These are phyloP conservation scores for Ophiostoma ips DNA, from an alignment of 2,329 filamentous ascomycete species.

Conservation along the genomic window DNA sequence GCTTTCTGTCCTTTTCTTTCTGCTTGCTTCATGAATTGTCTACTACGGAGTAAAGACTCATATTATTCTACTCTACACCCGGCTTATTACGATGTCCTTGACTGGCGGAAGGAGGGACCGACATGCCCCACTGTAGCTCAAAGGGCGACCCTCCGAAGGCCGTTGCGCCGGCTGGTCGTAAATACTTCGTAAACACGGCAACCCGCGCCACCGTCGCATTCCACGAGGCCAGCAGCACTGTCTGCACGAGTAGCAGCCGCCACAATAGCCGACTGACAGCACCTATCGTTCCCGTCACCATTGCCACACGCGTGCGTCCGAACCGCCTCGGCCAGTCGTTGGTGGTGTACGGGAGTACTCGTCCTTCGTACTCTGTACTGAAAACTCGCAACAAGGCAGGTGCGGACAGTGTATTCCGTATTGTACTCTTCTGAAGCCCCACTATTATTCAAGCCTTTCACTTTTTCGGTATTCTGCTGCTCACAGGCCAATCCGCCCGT, in stretches of 20 bases:
- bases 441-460: too few relatives aligned
- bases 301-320: not conserved
- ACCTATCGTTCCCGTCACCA: not conserved
- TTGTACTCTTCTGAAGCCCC: too few relatives aligned
- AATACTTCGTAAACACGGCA: constrained; percentile 12
- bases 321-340: constrained; percentile 8
- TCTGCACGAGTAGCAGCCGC: not conserved
- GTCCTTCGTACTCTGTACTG: too few relatives aligned
- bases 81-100: not conserved
- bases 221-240: not conserved
- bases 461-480: too few relatives aligned
- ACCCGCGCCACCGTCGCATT: not conserved
- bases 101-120: not conserved
- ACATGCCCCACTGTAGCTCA: not conserved
- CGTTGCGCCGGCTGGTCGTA: constrained; percentile 6
- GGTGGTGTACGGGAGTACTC: not conserved
- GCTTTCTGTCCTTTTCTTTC: too few relatives aligned
- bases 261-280: not conserved
- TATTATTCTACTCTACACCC: not conserved
- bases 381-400: too few relatives aligned
- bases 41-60: too few relatives aligned
- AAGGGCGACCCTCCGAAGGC: not conserved
- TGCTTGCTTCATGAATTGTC: too few relatives aligned
- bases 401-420: too few relatives aligned
- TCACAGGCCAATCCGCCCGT: not conserved